Base-by-base conservation (phyloP, 352 stramenopile genomes). In the Phytophthora fragariaefolia region DNA sequence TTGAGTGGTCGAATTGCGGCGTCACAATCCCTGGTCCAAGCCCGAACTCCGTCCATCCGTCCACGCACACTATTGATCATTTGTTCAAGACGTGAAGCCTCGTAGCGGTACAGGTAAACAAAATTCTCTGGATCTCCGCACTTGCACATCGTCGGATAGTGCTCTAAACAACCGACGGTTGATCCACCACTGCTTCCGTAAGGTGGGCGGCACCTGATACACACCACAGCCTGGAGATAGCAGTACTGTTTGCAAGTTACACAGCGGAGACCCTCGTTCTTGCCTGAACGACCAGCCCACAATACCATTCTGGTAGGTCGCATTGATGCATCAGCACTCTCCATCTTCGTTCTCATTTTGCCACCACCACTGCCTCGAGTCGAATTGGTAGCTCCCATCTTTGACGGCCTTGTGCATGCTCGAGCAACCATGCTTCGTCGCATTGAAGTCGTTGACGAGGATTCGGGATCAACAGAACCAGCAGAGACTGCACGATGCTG, bases 231-330 rank as follows among this genome's bases (percentile, higher is more conserved):
- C 56, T 93, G 82, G 1, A 96, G 51, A 67, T 91, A 96, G 65
- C 88, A 96, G 58, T 96, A 96, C 60, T 96, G 88, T 23, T 93
- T 92, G 69, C 88, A 96, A 3, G 68, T 73, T 0, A 77, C 74
- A 42, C 88, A 96, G 15, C 87, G 88, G 15, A 96, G 61, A 6
- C 86, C 88, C 53, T 93, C 79, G 26, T 79, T 80, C 51, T 91
- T 94, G 17, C 88, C 88, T 1, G 86, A 90, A 36, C 83, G 85
- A 20, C 88, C 88, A 3, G 88, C 88, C 88, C 88, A 96, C 3
- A 92, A 61, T 52, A 95, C 85, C 85, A 94, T 93, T 8, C 87
- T 66, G 3, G 80, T 90, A 15, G 81, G 76, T 4, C 83, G 75
- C 28, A 76, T 74, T 0, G 69, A 54, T 15, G 58, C 55, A 28